phyloP scores from a whole-genome alignment of 2,329 filamentous ascomycete species.

The Dactylella cylindrospora region DNA sequence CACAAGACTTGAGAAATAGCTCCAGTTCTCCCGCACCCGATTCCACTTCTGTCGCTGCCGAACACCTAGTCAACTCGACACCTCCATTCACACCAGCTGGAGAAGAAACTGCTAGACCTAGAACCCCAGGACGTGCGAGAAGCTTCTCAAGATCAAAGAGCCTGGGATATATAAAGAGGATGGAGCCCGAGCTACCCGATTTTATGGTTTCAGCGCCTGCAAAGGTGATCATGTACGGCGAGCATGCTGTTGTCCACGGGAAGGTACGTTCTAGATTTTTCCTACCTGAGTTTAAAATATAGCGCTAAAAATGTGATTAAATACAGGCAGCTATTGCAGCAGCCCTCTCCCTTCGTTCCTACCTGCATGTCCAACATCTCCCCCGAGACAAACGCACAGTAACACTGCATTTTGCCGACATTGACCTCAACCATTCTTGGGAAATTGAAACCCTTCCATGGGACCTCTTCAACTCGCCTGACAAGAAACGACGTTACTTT shows the following conservation, averaged over 20 bases:
- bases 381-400: conserved; percentile 82
- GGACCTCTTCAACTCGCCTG: conserved; percentile 73
- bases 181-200: conserved; percentile 69
- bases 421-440: conserved; percentile 87
- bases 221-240: conserved; percentile 97
- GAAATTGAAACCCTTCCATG: conserved; percentile 90
- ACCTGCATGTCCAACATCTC: conserved; percentile 90
- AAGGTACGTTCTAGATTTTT: conserved; percentile 63
- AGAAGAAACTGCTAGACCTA: conserved; percentile 4
- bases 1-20: conserved; percentile 16
- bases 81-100: conserved; percentile 28
- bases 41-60: conserved; percentile 22
- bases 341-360: conserved; percentile 90
- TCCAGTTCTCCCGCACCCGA: conserved; percentile 2
- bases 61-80: conserved; percentile 29
- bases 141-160: conserved; percentile 31
- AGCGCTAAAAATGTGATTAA: neutral
- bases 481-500: conserved; percentile 94
- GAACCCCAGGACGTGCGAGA: conserved; percentile 12
- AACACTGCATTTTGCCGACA: conserved; percentile 85
- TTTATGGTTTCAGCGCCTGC: conserved; percentile 98
- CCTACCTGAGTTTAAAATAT: neutral
- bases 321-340: conserved; percentile 83
- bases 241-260: conserved; percentile 96
- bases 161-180: conserved; percentile 52